phyloP scores from a whole-genome alignment of 23 red algal species.

The Gracilaria domingensis region DNA sequence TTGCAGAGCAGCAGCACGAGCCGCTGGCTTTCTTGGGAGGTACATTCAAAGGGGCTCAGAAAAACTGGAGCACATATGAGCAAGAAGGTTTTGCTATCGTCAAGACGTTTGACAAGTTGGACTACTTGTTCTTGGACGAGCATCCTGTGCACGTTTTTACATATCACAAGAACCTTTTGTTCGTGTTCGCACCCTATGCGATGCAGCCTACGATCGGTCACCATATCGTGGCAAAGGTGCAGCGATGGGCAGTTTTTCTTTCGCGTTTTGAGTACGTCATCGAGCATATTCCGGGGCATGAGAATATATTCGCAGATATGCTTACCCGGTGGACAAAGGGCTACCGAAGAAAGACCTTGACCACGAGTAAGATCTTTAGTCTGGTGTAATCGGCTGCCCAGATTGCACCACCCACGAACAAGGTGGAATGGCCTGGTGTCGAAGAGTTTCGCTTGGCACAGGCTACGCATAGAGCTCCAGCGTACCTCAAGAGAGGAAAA shows the following conservation, averaged over 20 bases:
- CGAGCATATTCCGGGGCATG: constrained; percentile 39
- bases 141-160: neutral
- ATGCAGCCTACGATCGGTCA: constrained; percentile 36
- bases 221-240: constrained; percentile 38
- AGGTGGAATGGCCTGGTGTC: constrained; percentile 35
- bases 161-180: constrained; percentile 49
- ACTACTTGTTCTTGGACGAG: constrained; percentile 30
- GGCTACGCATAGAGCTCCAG: neutral
- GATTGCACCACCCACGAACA: constrained; percentile 10
- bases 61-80: constrained; percentile 15
- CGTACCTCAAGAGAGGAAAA: neutral
- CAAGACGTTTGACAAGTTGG: constrained; percentile 24
- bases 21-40: constrained; percentile 3
- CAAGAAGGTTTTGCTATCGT: constrained; percentile 10
- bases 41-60: constrained; percentile 7
- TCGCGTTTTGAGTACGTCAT: constrained; percentile 44
- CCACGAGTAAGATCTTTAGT: neutral
- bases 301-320: constrained; percentile 58
- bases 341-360: constrained; percentile 20
- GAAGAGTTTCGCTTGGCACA: constrained; percentile 18
- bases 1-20: constrained; percentile 3
- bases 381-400: constrained; percentile 11
- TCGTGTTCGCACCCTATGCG: constrained; percentile 38
- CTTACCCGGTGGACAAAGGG: constrained; percentile 43
- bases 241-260: constrained; percentile 55